Evolutionary conservation across 2,329 filamentous ascomycete species (phyloP), one percentile per base, ranked within the genome.

Genomic region (Rhinocladiella mackenziei): DNA sequence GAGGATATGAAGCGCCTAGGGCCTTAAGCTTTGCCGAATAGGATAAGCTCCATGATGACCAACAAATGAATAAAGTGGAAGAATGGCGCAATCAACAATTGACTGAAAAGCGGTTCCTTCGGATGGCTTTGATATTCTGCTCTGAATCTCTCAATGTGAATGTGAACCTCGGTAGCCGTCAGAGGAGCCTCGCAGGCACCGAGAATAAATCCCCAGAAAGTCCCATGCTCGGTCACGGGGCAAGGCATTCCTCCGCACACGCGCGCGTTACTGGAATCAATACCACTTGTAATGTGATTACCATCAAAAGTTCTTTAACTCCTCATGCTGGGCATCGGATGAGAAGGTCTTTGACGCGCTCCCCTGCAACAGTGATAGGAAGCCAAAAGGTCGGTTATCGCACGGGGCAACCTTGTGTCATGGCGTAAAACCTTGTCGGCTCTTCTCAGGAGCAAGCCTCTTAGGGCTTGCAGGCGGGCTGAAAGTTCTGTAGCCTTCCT

Each of bases 381-480:
- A 40, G 45, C 36, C 26, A 20, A n/a, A 26, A 25, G 28, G 37
- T 50, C 50, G 50, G 42, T 50, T 50, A 53, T 53, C 44, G 50
- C 50, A 50, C 50, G 35, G 50, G 50, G 50, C 50, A 53, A 53
- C 50, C 46, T 53, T 36, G 50, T 34, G 45, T 44, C 45, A 53
- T 38, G 46, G 41, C 41, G 35, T 13, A 36, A 30, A 37, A 42
- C 39, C 46, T 30, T 45, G 46, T 45, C 42, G 22, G 29, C 36
- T 14, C 23, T 10, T 6, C 11, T 17, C 37, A 36, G 32, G 20
- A 47, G 13, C 36, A 35, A 40, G 23, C 19, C 28, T n/a, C 38
- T 23, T 33, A 29, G 25, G 38, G 40, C 39, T 36, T 20, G 18
- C 36, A 31, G 31, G 32, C 34, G 30, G 35, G 39, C 43, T 38